Conservation (phyloP, 495 filamentous ascomycete species). For the Talaromyces stipitatus region DNA sequence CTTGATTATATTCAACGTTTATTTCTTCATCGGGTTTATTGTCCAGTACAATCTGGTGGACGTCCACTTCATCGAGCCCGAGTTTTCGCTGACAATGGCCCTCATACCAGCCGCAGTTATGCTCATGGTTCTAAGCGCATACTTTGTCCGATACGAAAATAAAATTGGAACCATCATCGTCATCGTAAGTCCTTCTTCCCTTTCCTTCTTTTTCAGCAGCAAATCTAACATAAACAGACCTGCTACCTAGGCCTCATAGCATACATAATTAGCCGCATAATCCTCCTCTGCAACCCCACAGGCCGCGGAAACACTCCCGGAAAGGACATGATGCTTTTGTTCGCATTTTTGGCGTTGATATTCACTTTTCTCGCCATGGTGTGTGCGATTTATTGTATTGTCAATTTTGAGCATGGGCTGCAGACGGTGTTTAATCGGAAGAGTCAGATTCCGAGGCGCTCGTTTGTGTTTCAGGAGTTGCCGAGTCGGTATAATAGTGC, state of each 20-base stretch:
- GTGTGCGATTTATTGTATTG: neutral
- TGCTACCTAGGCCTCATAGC: neutral
- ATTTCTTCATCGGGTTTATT: conserved; percentile 15
- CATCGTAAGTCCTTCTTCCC: neutral
- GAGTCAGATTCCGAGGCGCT: neutral
- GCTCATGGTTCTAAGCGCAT: conserved; percentile 5
- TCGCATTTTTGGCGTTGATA: neutral
- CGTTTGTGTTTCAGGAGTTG: neutral
- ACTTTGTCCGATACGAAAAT: neutral
- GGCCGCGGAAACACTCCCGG: neutral
- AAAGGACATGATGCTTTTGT: neutral
- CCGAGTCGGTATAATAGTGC: neutral
- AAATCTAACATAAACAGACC: neutral
- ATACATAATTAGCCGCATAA: neutral
- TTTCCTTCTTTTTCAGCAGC: neutral
- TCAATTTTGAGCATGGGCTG: neutral
- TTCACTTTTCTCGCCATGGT: neutral
- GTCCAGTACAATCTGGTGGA: conserved; percentile 17
- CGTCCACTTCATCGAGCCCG: conserved; percentile 18
- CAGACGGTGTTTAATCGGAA: neutral
- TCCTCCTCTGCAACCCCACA: neutral
- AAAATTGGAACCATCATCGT: neutral
- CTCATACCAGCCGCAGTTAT: conserved; percentile 13
- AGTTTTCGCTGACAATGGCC: conserved; percentile 15
- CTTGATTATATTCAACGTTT: conserved; percentile 14